Percentiles rank a stretch among this genome's conserved stretches.
These are phyloP conservation scores for Hemisphaericaspora xylofermentans DNA, from an alignment of 1,139 yeast species.

Conservation along the genomic window DNA sequence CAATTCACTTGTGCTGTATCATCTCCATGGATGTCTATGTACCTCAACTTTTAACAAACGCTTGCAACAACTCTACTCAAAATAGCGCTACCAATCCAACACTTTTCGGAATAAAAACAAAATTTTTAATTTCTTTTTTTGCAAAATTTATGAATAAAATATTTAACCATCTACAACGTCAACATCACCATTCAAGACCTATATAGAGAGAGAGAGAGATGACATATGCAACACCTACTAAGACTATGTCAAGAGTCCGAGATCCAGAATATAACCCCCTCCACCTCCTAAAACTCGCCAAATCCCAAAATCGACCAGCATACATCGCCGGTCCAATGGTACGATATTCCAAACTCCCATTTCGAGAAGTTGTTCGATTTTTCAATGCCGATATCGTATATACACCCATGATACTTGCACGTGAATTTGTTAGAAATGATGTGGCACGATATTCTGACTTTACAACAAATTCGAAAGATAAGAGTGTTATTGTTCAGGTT, in stretches of 20 bases:
- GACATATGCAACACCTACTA: neutral
- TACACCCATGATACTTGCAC: conserved; percentile 93
- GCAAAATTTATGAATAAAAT: too few relatives aligned
- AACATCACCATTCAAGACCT: too few relatives aligned
- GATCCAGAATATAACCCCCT: conserved; percentile 14
- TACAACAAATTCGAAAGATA: conserved; percentile 68
- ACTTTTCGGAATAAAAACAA: too few relatives aligned
- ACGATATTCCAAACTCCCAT: conserved; percentile 89
- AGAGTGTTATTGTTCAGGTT: conserved; percentile 81
- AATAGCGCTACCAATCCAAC: too few relatives aligned
- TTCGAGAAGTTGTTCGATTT: conserved; percentile 75
- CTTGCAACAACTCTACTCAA: too few relatives aligned
- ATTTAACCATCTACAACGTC: too few relatives aligned
- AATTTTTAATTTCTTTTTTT: too few relatives aligned
- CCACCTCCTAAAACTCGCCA: conserved; percentile 23
- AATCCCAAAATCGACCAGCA: conserved; percentile 49
- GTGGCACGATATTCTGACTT: conserved; percentile 83
- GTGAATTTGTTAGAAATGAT: conserved; percentile 87
- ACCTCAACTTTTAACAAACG: too few relatives aligned
- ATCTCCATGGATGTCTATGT: too few relatives aligned
- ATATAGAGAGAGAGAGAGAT: too few relatives aligned
- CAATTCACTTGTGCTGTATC: too few relatives aligned
- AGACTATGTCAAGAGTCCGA: neutral
- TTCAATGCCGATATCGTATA: conserved; percentile 81
- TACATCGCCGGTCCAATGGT: conserved; percentile 97